Conservation (phyloP, 495 filamentous ascomycete genomes). For the Penicillium salamii region DNA sequence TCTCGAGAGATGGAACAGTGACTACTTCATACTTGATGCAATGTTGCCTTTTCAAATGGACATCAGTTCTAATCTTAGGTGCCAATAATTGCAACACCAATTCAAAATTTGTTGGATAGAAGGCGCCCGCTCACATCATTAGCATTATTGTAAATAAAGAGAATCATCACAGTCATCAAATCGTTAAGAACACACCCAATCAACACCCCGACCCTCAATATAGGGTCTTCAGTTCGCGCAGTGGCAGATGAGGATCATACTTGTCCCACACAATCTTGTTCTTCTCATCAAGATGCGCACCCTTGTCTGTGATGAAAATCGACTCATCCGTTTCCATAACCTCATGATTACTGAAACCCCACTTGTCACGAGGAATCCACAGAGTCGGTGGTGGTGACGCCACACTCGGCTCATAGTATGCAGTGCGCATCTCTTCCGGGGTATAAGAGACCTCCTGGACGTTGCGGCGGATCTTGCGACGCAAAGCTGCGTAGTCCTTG, state of each 20-base stretch:
- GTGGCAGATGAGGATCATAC: conserved; percentile 39
- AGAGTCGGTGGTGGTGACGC: conserved; percentile 55
- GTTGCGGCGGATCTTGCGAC: conserved; percentile 64
- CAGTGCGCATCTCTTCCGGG: conserved; percentile 51
- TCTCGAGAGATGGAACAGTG: too few relatives aligned
- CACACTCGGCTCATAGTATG: conserved; percentile 68
- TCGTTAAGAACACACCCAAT: not conserved
- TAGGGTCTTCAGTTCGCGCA: conserved; percentile 38
- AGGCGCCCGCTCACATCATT: too few relatives aligned
- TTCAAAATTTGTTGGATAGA: too few relatives aligned
- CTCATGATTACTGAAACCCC: conserved; percentile 62
- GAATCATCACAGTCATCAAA: not conserved
- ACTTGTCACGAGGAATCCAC: conserved; percentile 69
- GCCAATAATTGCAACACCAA: too few relatives aligned
- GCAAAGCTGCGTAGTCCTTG: conserved; percentile 64
- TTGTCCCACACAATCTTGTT: conserved; percentile 59
- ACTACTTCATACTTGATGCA: too few relatives aligned
- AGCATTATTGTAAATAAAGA: not conserved
- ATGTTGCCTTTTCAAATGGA: too few relatives aligned
- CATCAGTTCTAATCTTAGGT: too few relatives aligned
- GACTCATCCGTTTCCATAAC: conserved; percentile 52
- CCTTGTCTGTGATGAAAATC: conserved; percentile 60
- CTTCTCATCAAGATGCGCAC: conserved; percentile 62
- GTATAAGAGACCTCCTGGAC: conserved; percentile 51
- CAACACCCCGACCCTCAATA: too few relatives aligned